These are phyloP conservation scores for Fragaria nilgerrensis DNA, from an alignment of 306 rosid species.

Conservation along the genomic window DNA sequence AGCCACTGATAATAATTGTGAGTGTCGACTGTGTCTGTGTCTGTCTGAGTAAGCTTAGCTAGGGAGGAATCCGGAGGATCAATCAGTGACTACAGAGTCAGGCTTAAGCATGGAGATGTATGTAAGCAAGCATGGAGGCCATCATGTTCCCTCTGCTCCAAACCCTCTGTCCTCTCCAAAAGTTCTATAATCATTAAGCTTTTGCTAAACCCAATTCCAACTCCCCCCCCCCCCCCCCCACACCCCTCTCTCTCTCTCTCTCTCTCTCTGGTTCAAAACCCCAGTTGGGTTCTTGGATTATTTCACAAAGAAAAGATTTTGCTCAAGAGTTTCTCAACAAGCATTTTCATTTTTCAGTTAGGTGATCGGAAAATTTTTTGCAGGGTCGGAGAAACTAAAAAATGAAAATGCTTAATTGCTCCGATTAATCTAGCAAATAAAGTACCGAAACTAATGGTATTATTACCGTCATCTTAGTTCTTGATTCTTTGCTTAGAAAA, in stretches of 20 bases:
- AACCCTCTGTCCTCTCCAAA: constrained; percentile 49
- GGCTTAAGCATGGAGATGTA: constrained; percentile 43
- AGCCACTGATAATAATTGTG: constrained; percentile 33
- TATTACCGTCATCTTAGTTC: too few species aligned
- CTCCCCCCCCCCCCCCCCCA: too few species aligned
- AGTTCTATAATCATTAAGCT: constrained; percentile 15
- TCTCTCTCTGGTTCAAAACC: constrained; percentile 12
- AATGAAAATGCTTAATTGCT: too few species aligned
- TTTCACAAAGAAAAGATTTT: too few species aligned
- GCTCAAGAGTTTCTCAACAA: too few species aligned
- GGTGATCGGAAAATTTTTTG: too few species aligned
- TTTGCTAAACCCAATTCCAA: constrained; percentile 9
- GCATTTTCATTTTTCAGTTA: too few species aligned
- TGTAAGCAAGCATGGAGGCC: constrained; percentile 48
- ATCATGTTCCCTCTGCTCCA: constrained; percentile 79
- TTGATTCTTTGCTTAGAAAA: constrained; percentile 3
- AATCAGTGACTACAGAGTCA: neutral
- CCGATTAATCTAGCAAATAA: too few species aligned
- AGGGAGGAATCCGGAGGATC: neutral
- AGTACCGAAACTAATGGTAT: too few species aligned
- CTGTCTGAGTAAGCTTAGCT: constrained; percentile 1
- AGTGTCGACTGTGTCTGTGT: constrained; percentile 1
- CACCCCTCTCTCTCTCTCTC: neutral
- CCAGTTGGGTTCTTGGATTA: too few species aligned
- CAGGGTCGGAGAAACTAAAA: too few species aligned